A percentile compares a stretch with the other conserved stretches of the same genome.
These are phyloP conservation scores for Psilocybe cubensis DNA, from an alignment of 768 basidiomycete genomes.

Conservation along the genomic window DNA sequence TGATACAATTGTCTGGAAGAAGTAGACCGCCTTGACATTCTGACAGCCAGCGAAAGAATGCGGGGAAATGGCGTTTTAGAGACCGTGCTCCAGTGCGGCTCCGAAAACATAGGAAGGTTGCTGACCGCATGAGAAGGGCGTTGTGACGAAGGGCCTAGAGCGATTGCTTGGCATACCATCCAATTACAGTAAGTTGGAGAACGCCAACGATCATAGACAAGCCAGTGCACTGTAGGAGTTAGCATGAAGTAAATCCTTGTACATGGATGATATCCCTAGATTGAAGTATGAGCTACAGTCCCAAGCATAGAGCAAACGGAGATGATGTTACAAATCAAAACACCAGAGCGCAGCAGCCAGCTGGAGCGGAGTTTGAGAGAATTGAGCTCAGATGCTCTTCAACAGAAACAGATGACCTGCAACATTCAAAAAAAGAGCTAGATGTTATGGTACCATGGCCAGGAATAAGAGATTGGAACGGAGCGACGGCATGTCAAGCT, in stretches of 20 bases:
- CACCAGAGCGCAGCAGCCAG: neutral
- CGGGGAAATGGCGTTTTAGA: slow-evolving; percentile 8
- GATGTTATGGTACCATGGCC: neutral
- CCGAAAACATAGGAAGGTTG: slow-evolving; percentile 2
- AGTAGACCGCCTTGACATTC: neutral
- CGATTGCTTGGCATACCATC: neutral
- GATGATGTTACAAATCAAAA: neutral
- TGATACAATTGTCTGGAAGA: neutral
- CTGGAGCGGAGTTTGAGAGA: slow-evolving; percentile 2
- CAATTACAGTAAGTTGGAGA: neutral
- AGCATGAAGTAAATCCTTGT: neutral
- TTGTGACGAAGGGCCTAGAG: neutral
- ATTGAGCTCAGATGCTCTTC: slow-evolving; percentile 2
- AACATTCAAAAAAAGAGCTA: neutral
- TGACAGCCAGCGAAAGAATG: slow-evolving; percentile 1
- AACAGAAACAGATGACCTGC: slow-evolving; percentile 2
- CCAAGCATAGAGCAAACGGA: neutral
- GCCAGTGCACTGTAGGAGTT: neutral
- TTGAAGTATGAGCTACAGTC: no score
- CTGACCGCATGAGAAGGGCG: neutral
- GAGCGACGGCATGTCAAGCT: slow-evolving; percentile 5
- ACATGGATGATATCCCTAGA: no score
- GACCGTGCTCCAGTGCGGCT: slow-evolving; percentile 6
- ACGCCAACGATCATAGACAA: no score
- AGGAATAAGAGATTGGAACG: neutral